Evolutionary conservation across 2,329 filamentous ascomycete species (phyloP), one percentile per base, ranked within the genome.

Genomic region (Ophiobolus disseminans): DNA sequence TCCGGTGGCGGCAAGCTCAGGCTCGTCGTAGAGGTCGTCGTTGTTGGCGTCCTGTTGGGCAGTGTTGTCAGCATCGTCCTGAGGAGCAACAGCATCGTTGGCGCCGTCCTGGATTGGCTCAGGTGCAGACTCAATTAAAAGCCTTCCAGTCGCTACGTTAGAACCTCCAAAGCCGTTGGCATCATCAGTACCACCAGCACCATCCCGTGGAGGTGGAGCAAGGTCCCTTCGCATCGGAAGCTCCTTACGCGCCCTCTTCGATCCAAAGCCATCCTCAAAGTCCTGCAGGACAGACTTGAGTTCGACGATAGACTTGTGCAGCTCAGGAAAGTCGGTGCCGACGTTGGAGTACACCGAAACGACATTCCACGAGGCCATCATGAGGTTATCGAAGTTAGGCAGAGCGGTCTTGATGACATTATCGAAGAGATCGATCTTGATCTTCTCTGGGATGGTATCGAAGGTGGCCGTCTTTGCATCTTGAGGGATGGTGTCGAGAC

Each of bases 281-380:
- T 68, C 64, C 19, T 55, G 49, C 2, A 72, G 53, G 1, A 65
- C 66, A 5, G 48, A 38, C 16, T 65, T 60, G n/a, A 72, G 47
- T 7, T 65, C 62, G 1, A 53, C 52, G 3, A 70, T 59, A 2
- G 57, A 53, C 4, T 44, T 52, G 34, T 69, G 62, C 9, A 72
- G 54, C 8, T 61, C 64, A 1, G 57, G 48, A 17, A 63, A 63
- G 40, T 70, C 63, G 10, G 54, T 65, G 1, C 65, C 66, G 2
- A 59, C 48, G 14, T 59, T 50, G 14, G 54, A 47, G 40, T 69
- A 67, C n/a, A 72, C 51, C 0, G 59, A 61, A 3, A 69, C 57
- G 3, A 67, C 61, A 25, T 70, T 72, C 66, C 66, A 70, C 0
- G 61, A 54, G 11, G 68, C 66, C 37, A 58, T 61, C 53, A 70